Conservation (phyloP, 805 yeast species). For the Barnettozyma californica region DNA sequence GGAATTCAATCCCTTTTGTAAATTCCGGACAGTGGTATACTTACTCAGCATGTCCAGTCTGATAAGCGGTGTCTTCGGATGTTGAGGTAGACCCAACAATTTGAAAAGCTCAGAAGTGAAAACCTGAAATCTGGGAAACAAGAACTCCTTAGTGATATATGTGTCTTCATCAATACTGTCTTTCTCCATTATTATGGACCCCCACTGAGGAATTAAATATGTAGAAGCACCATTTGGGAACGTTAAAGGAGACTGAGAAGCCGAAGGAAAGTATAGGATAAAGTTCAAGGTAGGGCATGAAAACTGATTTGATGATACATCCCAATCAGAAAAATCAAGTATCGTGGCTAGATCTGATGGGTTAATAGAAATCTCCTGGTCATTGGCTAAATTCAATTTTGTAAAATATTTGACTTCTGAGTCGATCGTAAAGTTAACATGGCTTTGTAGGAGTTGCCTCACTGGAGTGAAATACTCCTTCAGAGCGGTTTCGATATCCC, state of each 20-base stretch:
- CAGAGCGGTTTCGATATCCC: constrained; percentile 65
- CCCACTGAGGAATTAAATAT: constrained; percentile 55
- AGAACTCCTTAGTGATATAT: constrained; percentile 36
- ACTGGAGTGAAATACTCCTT: constrained; percentile 50
- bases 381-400: constrained; percentile 27
- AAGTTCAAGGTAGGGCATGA: constrained; percentile 69
- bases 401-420: constrained; percentile 68
- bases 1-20: constrained; percentile 60
- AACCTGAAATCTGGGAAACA: constrained; percentile 54
- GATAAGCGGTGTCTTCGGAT: constrained; percentile 53
- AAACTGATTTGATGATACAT: constrained; percentile 48
- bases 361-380: constrained; percentile 29
- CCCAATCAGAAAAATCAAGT: constrained; percentile 85
- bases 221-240: constrained; percentile 30
- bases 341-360: constrained; percentile 62
- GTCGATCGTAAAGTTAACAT: constrained; percentile 70
- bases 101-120: constrained; percentile 74
- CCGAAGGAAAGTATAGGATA: constrained; percentile 57
- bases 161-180: constrained; percentile 19
- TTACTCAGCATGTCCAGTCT: constrained; percentile 66
- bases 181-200: constrained; percentile 1
- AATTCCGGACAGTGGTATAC: constrained; percentile 49
- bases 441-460: constrained; percentile 43
- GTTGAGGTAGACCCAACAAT: constrained; percentile 61
- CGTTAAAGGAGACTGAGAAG: constrained; percentile 40